Percentiles rank a stretch among this genome's conserved stretches.
These are phyloP conservation scores for Gryganskiella cystojenkinii DNA, from an alignment of 192 early-diverging fungal species.

Conservation along the genomic window DNA sequence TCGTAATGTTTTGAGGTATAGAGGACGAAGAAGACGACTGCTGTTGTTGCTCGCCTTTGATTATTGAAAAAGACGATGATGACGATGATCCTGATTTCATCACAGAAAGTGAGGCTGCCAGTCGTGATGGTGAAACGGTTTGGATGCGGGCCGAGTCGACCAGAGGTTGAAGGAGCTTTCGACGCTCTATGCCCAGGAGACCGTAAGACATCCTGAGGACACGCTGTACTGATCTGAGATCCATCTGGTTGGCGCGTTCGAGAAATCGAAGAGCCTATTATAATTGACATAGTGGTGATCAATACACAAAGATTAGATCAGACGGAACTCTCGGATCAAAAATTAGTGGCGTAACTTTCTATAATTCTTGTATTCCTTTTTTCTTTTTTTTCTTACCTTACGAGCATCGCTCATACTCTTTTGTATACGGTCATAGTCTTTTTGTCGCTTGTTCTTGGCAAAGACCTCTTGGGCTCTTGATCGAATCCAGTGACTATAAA, in stretches of 20 bases:
- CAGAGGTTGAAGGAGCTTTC: slow-evolving; percentile 30
- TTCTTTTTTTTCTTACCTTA: slow-evolving; percentile 27
- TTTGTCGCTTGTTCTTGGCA: slow-evolving; percentile 13
- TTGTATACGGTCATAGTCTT: slow-evolving; percentile 12
- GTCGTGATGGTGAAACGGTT: slow-evolving; percentile 17
- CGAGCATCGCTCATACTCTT: slow-evolving; percentile 38
- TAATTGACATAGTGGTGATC: not conserved
- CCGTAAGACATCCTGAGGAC: slow-evolving; percentile 27
- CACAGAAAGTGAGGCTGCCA: slow-evolving; percentile 14
- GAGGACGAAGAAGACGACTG: not conserved
- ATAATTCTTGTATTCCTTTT: too few relatives aligned
- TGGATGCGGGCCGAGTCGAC: slow-evolving; percentile 18
- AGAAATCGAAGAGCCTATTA: slow-evolving; percentile 34
- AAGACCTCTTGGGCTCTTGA: slow-evolving; percentile 24
- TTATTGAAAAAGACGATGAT: not conserved
- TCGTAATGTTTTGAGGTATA: not conserved
- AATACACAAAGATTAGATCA: too few relatives aligned
- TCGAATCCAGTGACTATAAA: slow-evolving; percentile 26
- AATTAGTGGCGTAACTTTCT: too few relatives aligned
- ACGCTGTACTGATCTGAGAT: slow-evolving; percentile 26
- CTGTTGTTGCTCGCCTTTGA: not conserved
- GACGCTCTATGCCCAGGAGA: slow-evolving; percentile 30
- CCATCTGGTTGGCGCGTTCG: slow-evolving; percentile 49
- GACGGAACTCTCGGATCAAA: too few relatives aligned
- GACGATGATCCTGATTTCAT: not conserved